Percentiles rank a stretch among this genome's conserved stretches.
These are phyloP conservation scores for Claviceps sp. DNA, from an alignment of 2,329 filamentous ascomycete genomes.

Conservation along the genomic window DNA sequence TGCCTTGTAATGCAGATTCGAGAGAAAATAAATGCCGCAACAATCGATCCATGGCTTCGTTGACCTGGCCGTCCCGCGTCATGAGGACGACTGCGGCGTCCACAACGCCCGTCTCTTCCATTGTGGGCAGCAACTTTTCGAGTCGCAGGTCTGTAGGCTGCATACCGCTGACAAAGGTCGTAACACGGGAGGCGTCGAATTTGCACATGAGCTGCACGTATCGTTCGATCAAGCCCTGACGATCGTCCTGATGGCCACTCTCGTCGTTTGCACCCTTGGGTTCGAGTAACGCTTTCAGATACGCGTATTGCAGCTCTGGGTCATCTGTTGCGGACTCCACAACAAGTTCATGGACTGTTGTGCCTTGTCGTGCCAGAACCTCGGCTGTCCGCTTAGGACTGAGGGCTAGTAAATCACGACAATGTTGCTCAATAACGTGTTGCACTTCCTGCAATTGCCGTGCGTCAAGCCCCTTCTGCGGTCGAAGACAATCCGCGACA, in stretches of 20 bases:
- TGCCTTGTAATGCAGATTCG: conserved; percentile 61
- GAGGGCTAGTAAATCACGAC: conserved; percentile 52
- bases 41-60: conserved; percentile 72
- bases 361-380: conserved; percentile 46
- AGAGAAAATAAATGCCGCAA: conserved; percentile 69
- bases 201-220: conserved; percentile 88
- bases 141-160: conserved; percentile 68
- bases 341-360: conserved; percentile 52
- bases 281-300: conserved; percentile 65
- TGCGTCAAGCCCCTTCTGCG: conserved; percentile 46
- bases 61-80: conserved; percentile 73
- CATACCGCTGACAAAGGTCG: conserved; percentile 66
- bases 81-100: conserved; percentile 88
- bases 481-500: conserved; percentile 59
- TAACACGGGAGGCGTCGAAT: conserved; percentile 70
- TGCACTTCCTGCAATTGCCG: conserved; percentile 65
- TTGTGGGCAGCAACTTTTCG: conserved; percentile 67
- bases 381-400: conserved; percentile 52
- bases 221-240: conserved; percentile 55
- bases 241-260: conserved; percentile 24
- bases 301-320: conserved; percentile 57
- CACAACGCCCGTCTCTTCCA: conserved; percentile 80
- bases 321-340: conserved; percentile 48
- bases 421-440: conserved; percentile 49
- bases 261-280: conserved; percentile 25